Evolutionary conservation across 2,329 filamentous ascomycete genomes (phyloP), one percentile per base, ranked within the genome.

Genomic region (Diaporthe amygdali): DNA sequence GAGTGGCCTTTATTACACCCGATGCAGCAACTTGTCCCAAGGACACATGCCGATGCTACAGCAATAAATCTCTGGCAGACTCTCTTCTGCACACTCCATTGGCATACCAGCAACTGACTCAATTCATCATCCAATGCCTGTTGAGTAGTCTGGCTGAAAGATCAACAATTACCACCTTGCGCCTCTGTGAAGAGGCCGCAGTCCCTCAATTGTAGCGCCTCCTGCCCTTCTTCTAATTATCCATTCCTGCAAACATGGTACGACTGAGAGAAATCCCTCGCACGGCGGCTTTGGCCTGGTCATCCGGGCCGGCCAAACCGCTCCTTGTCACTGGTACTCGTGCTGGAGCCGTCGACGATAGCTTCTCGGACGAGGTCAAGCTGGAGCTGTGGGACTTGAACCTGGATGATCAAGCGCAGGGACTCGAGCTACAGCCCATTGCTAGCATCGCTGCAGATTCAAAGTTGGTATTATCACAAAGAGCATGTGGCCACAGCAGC

Each of bases 211-310:
- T 49, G 32, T 59, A 68, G 66, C 54, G 37, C 61, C 25, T 37
- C n/a, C 30, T 39, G 61, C 39, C 63, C 39, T 49, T 49, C 54
- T 46, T 54, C 54, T 30, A 61, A 52, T 44, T 56, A 49, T 32
- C 37, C 49, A 51, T 51, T 63, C 30, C 59, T 39, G 41, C 67
- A 49, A 84, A 76, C 82, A 99, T 99, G 96, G 96, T 98, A 84
- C 94, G 95, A 85, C 88, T 98, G 83, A 91, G 96, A 88, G 95
- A 98, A 87, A 97, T 99, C 80, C 94, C 95, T 82, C 91, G 96
- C 84, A 99, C 96, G 79, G 96, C 96, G 82, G 93, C 96, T 78
- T 99, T 99, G 83, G 94, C 96, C 79, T 99, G 96, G 96, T 97
- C 94, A 76, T 93, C 95, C 32, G 93, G 92, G 77, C 85, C 94